phyloP scores from a whole-genome alignment of 225 moss, liverwort and hornwort species.

The Ulota crispa region DNA sequence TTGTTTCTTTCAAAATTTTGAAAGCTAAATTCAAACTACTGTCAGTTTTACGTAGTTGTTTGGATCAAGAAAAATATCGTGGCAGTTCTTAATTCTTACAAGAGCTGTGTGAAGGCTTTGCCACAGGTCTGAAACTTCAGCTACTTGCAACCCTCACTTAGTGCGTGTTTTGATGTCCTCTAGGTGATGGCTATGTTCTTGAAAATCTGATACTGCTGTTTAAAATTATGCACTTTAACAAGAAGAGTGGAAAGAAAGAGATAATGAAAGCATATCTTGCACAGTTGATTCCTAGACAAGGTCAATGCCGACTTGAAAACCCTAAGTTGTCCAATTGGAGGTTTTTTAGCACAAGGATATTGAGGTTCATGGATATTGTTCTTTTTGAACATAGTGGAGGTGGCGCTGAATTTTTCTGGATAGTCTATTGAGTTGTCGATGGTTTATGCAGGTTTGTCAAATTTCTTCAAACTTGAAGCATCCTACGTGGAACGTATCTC shows the following conservation, averaged over 20 bases:
- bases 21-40: too few relatives aligned
- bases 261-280: background rate
- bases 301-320: background rate
- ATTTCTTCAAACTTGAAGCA: constrained; percentile 22
- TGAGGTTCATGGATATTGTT: background rate
- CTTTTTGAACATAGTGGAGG: background rate
- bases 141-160: background rate
- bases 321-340: background rate
- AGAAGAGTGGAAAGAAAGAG: background rate
- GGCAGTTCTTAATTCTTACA: constrained; percentile 88
- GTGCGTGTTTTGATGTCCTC: too few relatives aligned
- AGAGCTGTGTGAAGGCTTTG: constrained; percentile 98
- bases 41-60: too few relatives aligned
- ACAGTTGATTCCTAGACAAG: background rate
- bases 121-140: constrained; percentile 68
- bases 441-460: constrained; percentile 31
- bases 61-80: too few relatives aligned
- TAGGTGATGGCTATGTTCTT: background rate
- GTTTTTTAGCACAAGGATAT: background rate
- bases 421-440: background rate
- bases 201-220: background rate
- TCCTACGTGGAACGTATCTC: background rate
- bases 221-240: background rate
- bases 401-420: background rate
- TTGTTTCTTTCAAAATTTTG: too few relatives aligned